Evolutionary conservation across 1,284 basidiomycete species (phyloP).

Genomic region (Boletus mariae): DNA sequence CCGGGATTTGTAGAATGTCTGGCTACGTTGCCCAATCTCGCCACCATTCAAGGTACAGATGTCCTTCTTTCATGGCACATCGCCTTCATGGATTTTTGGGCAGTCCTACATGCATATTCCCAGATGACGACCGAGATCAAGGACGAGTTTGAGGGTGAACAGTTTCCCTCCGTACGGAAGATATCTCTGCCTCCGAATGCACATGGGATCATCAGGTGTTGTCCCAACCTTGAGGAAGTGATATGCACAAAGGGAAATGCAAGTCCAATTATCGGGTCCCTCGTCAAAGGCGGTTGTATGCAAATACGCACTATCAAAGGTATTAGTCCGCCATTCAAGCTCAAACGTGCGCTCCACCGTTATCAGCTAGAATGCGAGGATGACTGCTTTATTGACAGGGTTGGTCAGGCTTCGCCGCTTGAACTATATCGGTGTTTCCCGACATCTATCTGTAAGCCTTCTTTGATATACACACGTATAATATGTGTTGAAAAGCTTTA

Average conservation of each 20-base stretch:
- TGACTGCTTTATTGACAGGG: constrained; percentile 2
- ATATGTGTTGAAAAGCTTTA: too few species aligned
- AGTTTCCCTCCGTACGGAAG: constrained; percentile 29
- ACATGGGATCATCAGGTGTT: constrained; percentile 32
- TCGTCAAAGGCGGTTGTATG: constrained; percentile 5
- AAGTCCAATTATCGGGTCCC: constrained; percentile 7
- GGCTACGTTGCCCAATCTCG: constrained; percentile 32
- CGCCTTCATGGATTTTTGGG: neutral
- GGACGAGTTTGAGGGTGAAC: constrained; percentile 23
- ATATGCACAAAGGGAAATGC: constrained; percentile 15
- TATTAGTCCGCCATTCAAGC: neutral
- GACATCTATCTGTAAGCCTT: too few species aligned
- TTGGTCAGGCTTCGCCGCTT: constrained; percentile 3
- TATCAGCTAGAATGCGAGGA: constrained; percentile 5
- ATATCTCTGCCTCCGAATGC: constrained; percentile 27
- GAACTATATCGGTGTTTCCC: neutral
- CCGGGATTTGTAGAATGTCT: constrained; percentile 33
- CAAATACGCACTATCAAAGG: constrained; percentile 10
- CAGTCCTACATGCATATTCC: constrained; percentile 4
- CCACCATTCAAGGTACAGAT: constrained; percentile 28
- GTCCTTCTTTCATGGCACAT: neutral
- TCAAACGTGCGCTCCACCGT: constrained; percentile 2
- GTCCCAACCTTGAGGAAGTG: constrained; percentile 29
- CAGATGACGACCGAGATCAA: constrained; percentile 30
- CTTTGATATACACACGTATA: too few species aligned